phyloP scores from a whole-genome alignment of 176 grass and related monocot genomes.

The Zoysia japonica region DNA sequence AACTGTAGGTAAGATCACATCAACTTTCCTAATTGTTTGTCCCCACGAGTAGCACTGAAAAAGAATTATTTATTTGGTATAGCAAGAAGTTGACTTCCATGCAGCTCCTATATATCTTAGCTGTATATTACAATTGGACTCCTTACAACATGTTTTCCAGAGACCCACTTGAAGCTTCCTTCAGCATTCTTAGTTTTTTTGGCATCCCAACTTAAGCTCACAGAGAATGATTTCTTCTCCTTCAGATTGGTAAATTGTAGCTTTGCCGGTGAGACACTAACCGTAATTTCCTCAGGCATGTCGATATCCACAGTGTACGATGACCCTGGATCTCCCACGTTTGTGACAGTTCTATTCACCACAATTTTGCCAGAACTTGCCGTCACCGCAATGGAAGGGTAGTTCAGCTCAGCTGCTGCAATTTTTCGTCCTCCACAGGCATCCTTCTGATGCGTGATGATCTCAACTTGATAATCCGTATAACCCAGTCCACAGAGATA shows the following conservation, averaged over 20 bases:
- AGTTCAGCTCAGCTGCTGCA: constrained; percentile 40
- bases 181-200: background rate
- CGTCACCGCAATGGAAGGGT: constrained; percentile 32
- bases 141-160: constrained; percentile 36
- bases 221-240: constrained; percentile 35
- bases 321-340: constrained; percentile 28
- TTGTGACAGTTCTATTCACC: constrained; percentile 46
- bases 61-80: too few species aligned
- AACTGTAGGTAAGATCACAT: too few species aligned
- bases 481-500: constrained; percentile 41
- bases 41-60: too few species aligned
- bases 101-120: too few species aligned
- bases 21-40: too few species aligned
- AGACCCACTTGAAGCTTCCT: constrained; percentile 50
- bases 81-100: too few species aligned
- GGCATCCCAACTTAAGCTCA: constrained; percentile 43
- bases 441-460: constrained; percentile 24
- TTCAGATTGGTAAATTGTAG: constrained; percentile 43
- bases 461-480: constrained; percentile 24
- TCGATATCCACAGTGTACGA: constrained; percentile 27
- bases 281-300: constrained; percentile 34
- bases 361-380: background rate
- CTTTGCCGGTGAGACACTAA: constrained; percentile 28
- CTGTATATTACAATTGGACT: constrained; percentile 41
- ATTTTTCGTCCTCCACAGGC: constrained; percentile 28